Evolutionary conservation across 202 grass and related monocot genomes (phyloP), one percentile per base, ranked within the genome.

Genomic region (Musa balbisiana): DNA sequence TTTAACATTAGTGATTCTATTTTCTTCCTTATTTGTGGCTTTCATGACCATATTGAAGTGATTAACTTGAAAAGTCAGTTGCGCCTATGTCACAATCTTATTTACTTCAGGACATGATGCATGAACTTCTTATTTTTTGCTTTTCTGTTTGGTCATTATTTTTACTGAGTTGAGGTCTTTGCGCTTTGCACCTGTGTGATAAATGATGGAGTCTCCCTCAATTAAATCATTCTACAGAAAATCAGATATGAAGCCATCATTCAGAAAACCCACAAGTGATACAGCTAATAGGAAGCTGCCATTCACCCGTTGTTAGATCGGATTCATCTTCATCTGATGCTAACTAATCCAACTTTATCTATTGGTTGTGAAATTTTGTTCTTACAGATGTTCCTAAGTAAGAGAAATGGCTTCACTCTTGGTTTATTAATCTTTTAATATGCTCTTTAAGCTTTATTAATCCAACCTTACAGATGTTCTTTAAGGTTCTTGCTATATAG

Each of bases 261-360:
- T 82, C 67, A 82, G 74, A 82, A 86, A 84, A 60, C 63, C 78
- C 51, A 74, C 64, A 72, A 78, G 66, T 78, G 76, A 88, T 75
- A 51, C 52, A 55, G 88, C 63, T 67, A 22, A 67, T 54, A 83
- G 85, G 62, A 80, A 73, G 66, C 16, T 79, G 80, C 15, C 67
- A 56, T 60, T 71, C 78, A 67, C 82, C 72, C 52, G 10, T 23
- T 33, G 51, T 50, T 72, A 73, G 59, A 51, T 77, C 70, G 8
- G 83, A 83, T 74, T 92, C 65, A 49, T 75, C 78, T 62, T 83
- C 80, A 67, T 55, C 70, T 64, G 62, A 80, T 65, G 79, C 64
- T 82, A 71, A 70, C 60, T 75, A 27, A 64, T 86, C 70, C 67
- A n/a, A 74, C 59, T 77, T 69, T 25, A 20, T n/a, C 49, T 70